Evolutionary conservation across 306 rosid species (phyloP).

Genomic region (Betula pendula): DNA sequence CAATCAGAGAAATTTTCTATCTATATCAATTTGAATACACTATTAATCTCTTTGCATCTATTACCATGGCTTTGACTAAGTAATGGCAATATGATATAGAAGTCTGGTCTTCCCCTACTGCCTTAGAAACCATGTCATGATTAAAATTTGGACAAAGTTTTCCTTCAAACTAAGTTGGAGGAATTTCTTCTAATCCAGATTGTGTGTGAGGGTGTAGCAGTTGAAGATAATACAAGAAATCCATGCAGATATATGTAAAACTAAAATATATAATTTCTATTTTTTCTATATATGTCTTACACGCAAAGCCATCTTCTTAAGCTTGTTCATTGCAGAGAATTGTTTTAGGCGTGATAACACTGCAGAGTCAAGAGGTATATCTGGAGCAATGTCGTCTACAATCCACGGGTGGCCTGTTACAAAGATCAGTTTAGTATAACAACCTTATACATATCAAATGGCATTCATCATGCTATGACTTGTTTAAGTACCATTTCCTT

Average conservation of each 20-base stretch:
- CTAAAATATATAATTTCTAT: neutral
- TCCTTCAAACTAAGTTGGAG: too few relatives aligned
- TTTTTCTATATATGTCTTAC: conserved; percentile 42
- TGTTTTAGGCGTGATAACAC: conserved; percentile 58
- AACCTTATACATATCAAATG: neutral
- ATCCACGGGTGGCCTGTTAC: conserved; percentile 67
- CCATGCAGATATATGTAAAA: neutral
- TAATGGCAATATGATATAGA: too few relatives aligned
- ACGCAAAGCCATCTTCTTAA: conserved; percentile 64
- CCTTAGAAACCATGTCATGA: too few relatives aligned
- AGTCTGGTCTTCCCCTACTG: too few relatives aligned
- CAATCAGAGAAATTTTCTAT: too few relatives aligned
- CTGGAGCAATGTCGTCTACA: conserved; percentile 61
- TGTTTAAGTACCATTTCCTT: neutral
- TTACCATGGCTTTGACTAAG: too few relatives aligned
- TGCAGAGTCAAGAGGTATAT: conserved; percentile 64
- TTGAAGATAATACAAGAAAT: neutral
- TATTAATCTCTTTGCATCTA: too few relatives aligned
- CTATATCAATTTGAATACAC: too few relatives aligned
- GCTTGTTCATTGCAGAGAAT: conserved; percentile 66
- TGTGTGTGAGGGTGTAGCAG: neutral
- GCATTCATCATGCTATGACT: neutral
- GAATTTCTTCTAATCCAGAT: too few relatives aligned
- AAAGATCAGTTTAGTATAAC: conserved; percentile 8
- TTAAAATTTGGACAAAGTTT: too few relatives aligned